A percentile compares a stretch with the other conserved stretches of the same genome.
These are phyloP conservation scores for Casuarina cunninghamiana DNA, from an alignment of 306 rosid genomes.

Conservation along the genomic window DNA sequence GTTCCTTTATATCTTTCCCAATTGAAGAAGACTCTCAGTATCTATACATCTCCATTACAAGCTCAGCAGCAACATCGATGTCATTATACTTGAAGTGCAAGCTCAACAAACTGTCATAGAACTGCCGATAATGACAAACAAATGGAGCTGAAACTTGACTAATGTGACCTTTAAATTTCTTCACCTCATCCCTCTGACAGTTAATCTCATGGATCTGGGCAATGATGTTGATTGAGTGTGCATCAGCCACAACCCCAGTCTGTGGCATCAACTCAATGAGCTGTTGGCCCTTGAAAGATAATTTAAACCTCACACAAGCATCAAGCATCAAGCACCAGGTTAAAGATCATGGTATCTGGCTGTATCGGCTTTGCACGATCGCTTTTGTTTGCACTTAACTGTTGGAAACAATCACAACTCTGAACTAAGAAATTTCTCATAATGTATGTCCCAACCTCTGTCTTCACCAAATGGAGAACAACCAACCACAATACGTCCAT, in stretches of 20 bases:
- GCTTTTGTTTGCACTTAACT: conserved; percentile 34
- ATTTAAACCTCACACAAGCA: conserved; percentile 73
- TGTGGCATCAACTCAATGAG: conserved; percentile 62
- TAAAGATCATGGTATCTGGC: conserved; percentile 64
- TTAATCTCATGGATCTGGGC: conserved; percentile 70
- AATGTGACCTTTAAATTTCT: conserved; percentile 52
- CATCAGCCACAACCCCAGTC: conserved; percentile 64
- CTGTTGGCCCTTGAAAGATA: conserved; percentile 58
- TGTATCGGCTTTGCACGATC: conserved; percentile 35
- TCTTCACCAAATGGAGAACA: conserved; percentile 68
- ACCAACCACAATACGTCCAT: conserved; percentile 55
- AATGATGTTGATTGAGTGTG: conserved; percentile 57
- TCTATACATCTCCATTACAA: conserved; percentile 59
- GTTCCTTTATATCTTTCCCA: conserved; percentile 31
- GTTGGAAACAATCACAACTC: conserved; percentile 49
- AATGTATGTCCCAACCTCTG: conserved; percentile 60
- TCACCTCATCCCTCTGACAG: conserved; percentile 74
- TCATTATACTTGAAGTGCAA: conserved; percentile 80
- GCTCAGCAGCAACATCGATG: conserved; percentile 61
- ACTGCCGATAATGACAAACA: conserved; percentile 53
- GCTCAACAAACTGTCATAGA: conserved; percentile 80
- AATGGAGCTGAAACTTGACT: conserved; percentile 48
- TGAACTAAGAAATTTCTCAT: conserved; percentile 66
- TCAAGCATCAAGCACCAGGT: conserved; percentile 75
- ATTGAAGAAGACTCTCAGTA: conserved; percentile 30